Conservation (phyloP, 2,329 filamentous ascomycete species). For the Alternaria burnsii region DNA sequence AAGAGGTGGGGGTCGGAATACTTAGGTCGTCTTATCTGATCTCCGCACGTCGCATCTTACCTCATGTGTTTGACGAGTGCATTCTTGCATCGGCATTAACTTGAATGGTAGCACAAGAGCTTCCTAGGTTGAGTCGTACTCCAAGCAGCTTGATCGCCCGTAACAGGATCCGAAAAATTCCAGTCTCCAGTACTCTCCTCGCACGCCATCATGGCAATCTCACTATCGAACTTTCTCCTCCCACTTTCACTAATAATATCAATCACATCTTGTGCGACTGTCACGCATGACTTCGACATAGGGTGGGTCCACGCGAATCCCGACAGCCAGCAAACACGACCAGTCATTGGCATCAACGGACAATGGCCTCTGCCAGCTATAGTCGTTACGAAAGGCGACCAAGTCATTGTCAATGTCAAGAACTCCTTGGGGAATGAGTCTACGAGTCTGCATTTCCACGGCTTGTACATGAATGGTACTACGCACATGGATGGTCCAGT, state of each 20-base stretch:
- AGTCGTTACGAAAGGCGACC: constrained; percentile 77
- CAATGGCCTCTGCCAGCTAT: constrained; percentile 78
- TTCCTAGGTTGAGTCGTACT: background rate
- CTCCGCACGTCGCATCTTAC: constrained; percentile 4
- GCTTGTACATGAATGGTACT: constrained; percentile 78
- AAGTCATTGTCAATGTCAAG: constrained; percentile 71
- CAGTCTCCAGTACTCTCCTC: background rate
- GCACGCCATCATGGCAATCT: constrained; percentile 53
- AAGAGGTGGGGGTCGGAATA: constrained; percentile 3
- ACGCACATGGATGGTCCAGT: constrained; percentile 77
- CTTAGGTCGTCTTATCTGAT: constrained; percentile 36
- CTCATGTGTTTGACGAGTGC: constrained; percentile 7
- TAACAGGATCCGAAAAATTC: constrained; percentile 16
- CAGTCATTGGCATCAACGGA: constrained; percentile 74
- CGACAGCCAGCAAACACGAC: constrained; percentile 60
- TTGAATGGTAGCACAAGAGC: constrained; percentile 1
- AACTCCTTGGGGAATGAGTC: constrained; percentile 72
- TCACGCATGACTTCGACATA: constrained; percentile 62
- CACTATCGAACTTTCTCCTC: constrained; percentile 55
- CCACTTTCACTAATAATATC: constrained; percentile 41
- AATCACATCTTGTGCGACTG: constrained; percentile 41
- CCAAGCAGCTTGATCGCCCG: constrained; percentile 2
- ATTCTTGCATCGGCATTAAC: constrained; percentile 9
- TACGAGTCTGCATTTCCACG: constrained; percentile 78
- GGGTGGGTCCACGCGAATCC: constrained; percentile 65